Base-by-base conservation (phyloP, 768 basidiomycete genomes). In the Termitomyces sp. region DNA sequence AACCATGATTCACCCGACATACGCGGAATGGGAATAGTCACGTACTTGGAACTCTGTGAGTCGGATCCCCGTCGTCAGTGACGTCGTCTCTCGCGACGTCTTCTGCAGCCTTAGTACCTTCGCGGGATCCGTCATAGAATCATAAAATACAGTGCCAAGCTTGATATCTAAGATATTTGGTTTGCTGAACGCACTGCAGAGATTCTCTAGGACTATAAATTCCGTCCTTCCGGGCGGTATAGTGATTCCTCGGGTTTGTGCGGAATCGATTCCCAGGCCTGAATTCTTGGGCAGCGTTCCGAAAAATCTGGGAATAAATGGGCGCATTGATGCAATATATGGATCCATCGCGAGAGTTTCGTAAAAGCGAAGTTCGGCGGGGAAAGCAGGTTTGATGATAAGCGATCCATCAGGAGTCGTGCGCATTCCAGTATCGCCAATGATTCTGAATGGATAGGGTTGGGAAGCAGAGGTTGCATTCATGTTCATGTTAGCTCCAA, bases 141-240 rank as follows among this genome's bases (percentile, higher is more conserved):
- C 93, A 60, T 89, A 88, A n/a, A 98, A 77, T 1, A 87, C 74
- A 0, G 88, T 94, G 1, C 96, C 96, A 19, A 98, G 86, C 68
- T 98, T 98, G 67, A 93, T 76, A 66, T 98, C 96, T 24, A 98
- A 73, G 54, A 94, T 80, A 60, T 89, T 92, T 2, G 95, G 94
- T 64, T 84, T 86, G 42, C 68, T 60, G 74, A 94, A 98, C 1
- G 76, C 64, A 60, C 85, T 70, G 5, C 86, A 70, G 8, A 94
- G 73, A 68, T 98, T 97, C 72, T 95, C 87, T 5, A 98, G 70
- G 28, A 96, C 88, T 51, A 96, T 70, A 53, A 81, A 84, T 73
- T 93, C 82, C 71, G 59, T 57, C 22, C 59, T 56, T n/a, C 59
- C 56, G 22, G 59, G 43, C 14, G 59, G 55, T 32, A 54, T 49